Percentiles rank a stretch among this genome's conserved stretches.
These are phyloP conservation scores for Zopfia rhizophila DNA, from an alignment of 2,329 filamentous ascomycete genomes.

Conservation along the genomic window DNA sequence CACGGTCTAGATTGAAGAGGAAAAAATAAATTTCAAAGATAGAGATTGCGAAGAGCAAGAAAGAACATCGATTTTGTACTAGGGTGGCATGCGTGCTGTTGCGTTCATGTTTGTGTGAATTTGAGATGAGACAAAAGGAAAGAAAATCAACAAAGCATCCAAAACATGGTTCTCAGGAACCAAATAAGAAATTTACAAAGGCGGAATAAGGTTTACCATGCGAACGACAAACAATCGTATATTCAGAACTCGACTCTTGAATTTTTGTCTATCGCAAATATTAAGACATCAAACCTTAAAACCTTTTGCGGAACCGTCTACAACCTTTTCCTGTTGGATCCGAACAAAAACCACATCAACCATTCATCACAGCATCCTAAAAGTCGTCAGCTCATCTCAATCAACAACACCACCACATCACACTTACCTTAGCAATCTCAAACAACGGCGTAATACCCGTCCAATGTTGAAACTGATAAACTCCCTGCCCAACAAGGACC, in stretches of 20 bases:
- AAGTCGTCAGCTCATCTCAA: neutral
- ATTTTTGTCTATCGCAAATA: too few relatives aligned
- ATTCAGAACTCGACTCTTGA: neutral
- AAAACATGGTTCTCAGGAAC: too few relatives aligned
- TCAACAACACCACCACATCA: neutral
- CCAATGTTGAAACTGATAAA: slow-evolving; percentile 89
- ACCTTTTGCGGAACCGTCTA: neutral
- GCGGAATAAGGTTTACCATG: neutral
- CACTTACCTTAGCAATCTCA: slow-evolving; percentile 70
- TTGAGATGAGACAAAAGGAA: too few relatives aligned
- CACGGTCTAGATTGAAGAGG: too few relatives aligned
- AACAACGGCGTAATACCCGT: slow-evolving; percentile 82
- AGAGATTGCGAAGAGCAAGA: too few relatives aligned
- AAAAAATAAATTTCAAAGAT: too few relatives aligned
- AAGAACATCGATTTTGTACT: too few relatives aligned
- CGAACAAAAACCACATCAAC: neutral
- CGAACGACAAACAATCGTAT: neutral
- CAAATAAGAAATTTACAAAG: neutral
- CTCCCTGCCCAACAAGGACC: slow-evolving; percentile 85
- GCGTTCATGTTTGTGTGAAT: too few relatives aligned
- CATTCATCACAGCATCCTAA: slow-evolving; percentile 14
- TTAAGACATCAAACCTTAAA: too few relatives aligned
- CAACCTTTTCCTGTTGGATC: neutral
- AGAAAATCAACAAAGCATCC: too few relatives aligned
- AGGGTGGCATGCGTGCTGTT: too few relatives aligned